Conservation (phyloP, 257 asterid genomes). For the Solanum bulbocastanum region DNA sequence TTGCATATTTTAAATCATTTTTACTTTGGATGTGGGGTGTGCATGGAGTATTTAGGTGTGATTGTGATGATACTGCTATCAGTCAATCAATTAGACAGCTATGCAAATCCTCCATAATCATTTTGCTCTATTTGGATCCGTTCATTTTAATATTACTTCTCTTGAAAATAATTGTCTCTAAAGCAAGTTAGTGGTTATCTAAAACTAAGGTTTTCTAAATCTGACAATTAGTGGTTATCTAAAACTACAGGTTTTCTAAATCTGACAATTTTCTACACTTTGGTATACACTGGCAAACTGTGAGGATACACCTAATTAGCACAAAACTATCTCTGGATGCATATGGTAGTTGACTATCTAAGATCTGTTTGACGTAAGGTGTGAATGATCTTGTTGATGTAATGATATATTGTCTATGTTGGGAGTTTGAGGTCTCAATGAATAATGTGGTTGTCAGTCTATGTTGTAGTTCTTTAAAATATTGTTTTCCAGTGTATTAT, state of each 20-base stretch:
- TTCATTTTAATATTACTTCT: not conserved
- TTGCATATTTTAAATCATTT: not conserved
- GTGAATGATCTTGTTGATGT: not conserved
- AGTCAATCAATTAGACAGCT: not conserved
- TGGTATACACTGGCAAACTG: not conserved
- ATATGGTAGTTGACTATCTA: not conserved
- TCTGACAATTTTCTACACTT: not conserved
- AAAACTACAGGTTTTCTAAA: not conserved
- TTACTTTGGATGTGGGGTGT: not conserved
- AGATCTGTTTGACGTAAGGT: not conserved
- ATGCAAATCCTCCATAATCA: not conserved
- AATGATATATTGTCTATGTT: not conserved
- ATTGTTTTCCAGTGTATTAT: not conserved
- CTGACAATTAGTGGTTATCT: not conserved
- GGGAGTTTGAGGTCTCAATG: not conserved
- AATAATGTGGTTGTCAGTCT: not conserved
- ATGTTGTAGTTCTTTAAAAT: not conserved
- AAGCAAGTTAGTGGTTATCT: not conserved
- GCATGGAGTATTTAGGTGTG: not conserved
- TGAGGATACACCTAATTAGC: not conserved
- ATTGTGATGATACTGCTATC: not conserved
- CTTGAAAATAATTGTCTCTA: not conserved
- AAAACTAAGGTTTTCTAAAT: not conserved
- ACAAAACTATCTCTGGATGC: not conserved
- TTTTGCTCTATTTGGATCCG: not conserved